A percentile compares a stretch with the other conserved stretches of the same genome.
phyloP scores from a whole-genome alignment of 2,329 filamentous ascomycete species.

The Xylariaceae sp. region DNA sequence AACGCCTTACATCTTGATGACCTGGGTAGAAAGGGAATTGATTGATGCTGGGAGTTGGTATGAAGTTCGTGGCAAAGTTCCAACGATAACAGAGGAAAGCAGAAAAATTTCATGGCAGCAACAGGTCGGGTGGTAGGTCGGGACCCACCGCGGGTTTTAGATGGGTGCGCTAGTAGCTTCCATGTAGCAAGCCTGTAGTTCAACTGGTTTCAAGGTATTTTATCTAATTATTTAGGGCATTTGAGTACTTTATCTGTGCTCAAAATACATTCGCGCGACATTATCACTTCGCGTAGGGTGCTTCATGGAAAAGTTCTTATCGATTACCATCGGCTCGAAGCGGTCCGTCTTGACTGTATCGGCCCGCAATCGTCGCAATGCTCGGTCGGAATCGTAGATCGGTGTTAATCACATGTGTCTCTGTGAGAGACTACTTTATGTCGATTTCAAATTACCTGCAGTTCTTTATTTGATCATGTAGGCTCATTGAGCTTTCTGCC shows the following conservation, averaged over 20 bases:
- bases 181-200: not conserved
- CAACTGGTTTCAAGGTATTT: too few species aligned
- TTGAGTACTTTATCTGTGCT: too few species aligned
- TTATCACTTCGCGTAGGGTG: not conserved
- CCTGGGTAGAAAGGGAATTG: not conserved
- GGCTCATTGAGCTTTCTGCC: too few species aligned
- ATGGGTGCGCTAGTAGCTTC: not conserved
- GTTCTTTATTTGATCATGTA: too few species aligned
- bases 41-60: not conserved
- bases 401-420: too few species aligned
- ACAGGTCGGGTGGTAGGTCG: not conserved
- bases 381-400: too few species aligned
- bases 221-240: too few species aligned
- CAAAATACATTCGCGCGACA: too few species aligned
- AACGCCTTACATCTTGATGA: conserved; percentile 22
- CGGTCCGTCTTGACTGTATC: not conserved
- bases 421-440: too few species aligned
- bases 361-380: not conserved
- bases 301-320: not conserved
- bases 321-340: not conserved
- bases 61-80: not conserved
- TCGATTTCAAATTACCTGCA: too few species aligned
- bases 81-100: too few species aligned
- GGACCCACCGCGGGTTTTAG: not conserved
- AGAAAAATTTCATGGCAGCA: not conserved